Evolutionary conservation across 2,329 filamentous ascomycete species (phyloP), one percentile per base, ranked within the genome.

Genomic region (Westerdykella sp.): DNA sequence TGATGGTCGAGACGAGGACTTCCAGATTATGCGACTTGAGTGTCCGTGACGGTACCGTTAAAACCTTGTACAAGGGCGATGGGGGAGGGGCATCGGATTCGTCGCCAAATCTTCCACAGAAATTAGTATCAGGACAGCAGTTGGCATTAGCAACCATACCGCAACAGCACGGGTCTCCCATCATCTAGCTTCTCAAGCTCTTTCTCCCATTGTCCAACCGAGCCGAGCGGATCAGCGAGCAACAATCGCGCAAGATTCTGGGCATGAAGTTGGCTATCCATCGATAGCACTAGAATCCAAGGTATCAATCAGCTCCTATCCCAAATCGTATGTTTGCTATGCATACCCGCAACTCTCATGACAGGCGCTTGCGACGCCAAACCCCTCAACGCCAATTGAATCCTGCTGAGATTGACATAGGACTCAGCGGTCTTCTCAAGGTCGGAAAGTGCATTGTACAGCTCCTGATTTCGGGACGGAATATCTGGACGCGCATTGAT

Each of bases 301-400:
- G 4, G 40, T 10, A 28, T 2, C 32, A 35, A 35, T 60, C 41
- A 60, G 51, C 38, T 30, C 30, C 25, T 40, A 14, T 23, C 32
- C 37, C 16, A 10, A 18, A 16, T 37, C 4, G 15, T 32, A 18
- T 28, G 9, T 3, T 4, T 13, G 12, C 62, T 34, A n/a, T 60
- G 60, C 39, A 60, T 61, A 73, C 78, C 69, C 37, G 78, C 79
- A 53, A 83, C 65, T 39, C 80, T 67, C 36, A 79, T 71, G 9
- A 78, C 69, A 2, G 77, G 73, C 47, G 70, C 65, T 37, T 74
- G 68, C 18, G 70, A 73, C 55, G 79, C 78, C 49, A 83, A 59
- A 16, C 84, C 81, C 49, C 80, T 76, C 16, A 87, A 68, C 11
- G 85, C 85, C 53, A 91, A 76, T 63, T 87, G 83, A 37, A 90